phyloP scores from a whole-genome alignment of 208 protist genomes.

The Tritrichomonas musculus region DNA sequence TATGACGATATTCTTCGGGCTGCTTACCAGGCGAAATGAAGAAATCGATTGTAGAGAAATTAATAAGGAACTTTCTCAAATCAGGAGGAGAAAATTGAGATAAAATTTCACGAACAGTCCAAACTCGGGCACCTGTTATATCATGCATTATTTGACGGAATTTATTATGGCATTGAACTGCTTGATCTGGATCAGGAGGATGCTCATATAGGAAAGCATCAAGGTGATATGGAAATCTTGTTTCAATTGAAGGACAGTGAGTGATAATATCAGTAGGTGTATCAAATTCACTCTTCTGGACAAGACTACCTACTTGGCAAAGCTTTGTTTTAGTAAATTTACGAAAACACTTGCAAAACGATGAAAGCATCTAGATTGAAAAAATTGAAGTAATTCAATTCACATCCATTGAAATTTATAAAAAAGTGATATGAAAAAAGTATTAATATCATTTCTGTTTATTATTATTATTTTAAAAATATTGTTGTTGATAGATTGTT shows the following conservation, averaged over 20 bases:
- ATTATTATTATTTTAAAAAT: too few species aligned
- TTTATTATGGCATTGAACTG: not conserved
- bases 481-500: too few species aligned
- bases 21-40: not conserved
- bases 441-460: too few species aligned
- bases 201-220: not conserved
- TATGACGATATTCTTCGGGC: not conserved
- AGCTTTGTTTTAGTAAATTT: too few species aligned
- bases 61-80: not conserved
- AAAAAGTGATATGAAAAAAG: too few species aligned
- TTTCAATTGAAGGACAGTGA: slow-evolving; percentile 10
- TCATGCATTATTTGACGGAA: not conserved
- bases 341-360: too few species aligned
- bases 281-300: slow-evolving; percentile 10
- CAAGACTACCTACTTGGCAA: not conserved
- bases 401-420: too few species aligned
- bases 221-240: slow-evolving; percentile 11
- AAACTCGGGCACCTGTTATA: not conserved
- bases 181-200: not conserved
- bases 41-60: slow-evolving; percentile 6
- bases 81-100: not conserved
- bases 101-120: slow-evolving; percentile 31
- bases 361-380: too few species aligned
- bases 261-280: slow-evolving; percentile 20
- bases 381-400: too few species aligned